A percentile compares a stretch with the other conserved stretches of the same genome.
Conservation (phyloP, 2,329 filamentous ascomycete species). For the Lasiodiplodia theobromae region DNA sequence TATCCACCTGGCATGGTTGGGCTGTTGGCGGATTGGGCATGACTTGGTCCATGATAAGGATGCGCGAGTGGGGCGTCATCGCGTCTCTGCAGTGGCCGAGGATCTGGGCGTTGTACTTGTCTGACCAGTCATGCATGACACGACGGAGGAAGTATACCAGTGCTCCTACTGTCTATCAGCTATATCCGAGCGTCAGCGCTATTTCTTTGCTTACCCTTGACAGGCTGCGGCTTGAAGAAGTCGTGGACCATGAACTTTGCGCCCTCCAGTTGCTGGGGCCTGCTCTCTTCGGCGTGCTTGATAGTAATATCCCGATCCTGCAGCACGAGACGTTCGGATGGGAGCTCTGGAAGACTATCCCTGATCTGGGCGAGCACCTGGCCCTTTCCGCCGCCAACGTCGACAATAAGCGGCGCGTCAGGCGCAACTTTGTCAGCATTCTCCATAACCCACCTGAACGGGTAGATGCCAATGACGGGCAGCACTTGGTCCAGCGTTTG, state of each 20-base stretch:
- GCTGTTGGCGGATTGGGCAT: conserved; percentile 16
- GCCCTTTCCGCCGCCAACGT: conserved; percentile 52
- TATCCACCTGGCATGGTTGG: conserved; percentile 7
- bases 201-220: conserved; percentile 36
- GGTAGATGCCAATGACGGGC: conserved; percentile 23
- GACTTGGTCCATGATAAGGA: conserved; percentile 52
- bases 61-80: conserved; percentile 44
- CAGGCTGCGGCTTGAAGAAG: conserved; percentile 40
- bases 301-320: conserved; percentile 49
- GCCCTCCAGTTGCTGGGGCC: conserved; percentile 35
- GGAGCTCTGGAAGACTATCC: conserved; percentile 42
- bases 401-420: conserved; percentile 44
- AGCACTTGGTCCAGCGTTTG: conserved; percentile 12
- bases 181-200: neutral
- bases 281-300: conserved; percentile 32
- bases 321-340: conserved; percentile 46
- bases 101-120: conserved; percentile 42
- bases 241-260: conserved; percentile 40
- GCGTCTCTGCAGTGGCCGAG: conserved; percentile 44
- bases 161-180: neutral
- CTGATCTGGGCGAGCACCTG: conserved; percentile 48
- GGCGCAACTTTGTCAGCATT: conserved; percentile 9
- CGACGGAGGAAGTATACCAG: conserved; percentile 39
- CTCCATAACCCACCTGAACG: conserved; percentile 6
- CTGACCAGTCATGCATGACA: conserved; percentile 45